Percentiles rank a stretch among this genome's conserved stretches.
These are phyloP conservation scores for Phylloporus scabripes DNA, from an alignment of 768 basidiomycete species.

Conservation along the genomic window DNA sequence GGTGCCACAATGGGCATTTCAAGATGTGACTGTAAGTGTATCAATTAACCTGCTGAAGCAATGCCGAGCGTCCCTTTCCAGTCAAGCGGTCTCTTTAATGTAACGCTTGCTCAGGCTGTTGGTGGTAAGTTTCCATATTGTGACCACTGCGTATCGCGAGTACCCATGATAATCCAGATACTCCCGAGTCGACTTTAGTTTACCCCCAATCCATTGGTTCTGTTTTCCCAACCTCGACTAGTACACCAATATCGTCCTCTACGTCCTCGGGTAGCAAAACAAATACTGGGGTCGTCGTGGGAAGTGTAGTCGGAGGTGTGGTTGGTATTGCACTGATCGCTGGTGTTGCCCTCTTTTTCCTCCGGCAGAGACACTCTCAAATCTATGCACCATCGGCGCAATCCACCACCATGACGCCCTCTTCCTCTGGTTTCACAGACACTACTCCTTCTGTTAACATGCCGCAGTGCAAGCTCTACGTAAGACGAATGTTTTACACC, in stretches of 20 bases:
- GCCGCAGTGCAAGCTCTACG: no score
- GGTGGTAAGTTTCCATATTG: slow-evolving; percentile 21
- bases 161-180: slow-evolving; percentile 23
- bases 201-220: slow-evolving; percentile 26
- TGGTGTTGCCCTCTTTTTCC: no score
- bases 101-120: slow-evolving; percentile 31
- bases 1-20: slow-evolving; percentile 61
- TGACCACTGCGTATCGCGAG: not conserved
- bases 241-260: slow-evolving; percentile 16
- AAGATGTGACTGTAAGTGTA: slow-evolving; percentile 43
- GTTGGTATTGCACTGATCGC: slow-evolving; percentile 21
- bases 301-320: slow-evolving; percentile 64
- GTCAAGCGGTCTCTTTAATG: slow-evolving; percentile 36
- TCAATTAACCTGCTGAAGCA: not conserved
- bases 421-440: no score
- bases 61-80: slow-evolving; percentile 14
- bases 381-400: no score
- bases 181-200: slow-evolving; percentile 40
- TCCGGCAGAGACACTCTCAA: no score
- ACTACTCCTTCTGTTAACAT: no score
- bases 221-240: slow-evolving; percentile 5
- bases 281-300: slow-evolving; percentile 52
- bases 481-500: no score
- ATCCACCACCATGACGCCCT: no score
- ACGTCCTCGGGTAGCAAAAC: slow-evolving; percentile 5